Percentiles rank a stretch among this genome's conserved stretches.
Conservation (phyloP, 2,329 filamentous ascomycete species). For the Botrytis cinerea region DNA sequence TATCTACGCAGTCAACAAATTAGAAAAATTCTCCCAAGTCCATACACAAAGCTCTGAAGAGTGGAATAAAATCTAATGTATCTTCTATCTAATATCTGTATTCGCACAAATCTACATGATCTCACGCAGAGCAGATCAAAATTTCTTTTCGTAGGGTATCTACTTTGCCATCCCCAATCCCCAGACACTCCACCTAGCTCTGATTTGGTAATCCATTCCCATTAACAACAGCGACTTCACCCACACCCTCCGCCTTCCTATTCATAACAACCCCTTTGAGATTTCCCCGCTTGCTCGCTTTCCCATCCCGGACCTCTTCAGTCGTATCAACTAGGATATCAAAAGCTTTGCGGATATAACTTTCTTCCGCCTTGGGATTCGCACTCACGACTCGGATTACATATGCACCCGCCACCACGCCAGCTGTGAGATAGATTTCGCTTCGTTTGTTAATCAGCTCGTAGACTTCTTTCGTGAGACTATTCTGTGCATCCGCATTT, state of each 20-base stretch:
- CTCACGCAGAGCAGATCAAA: background rate
- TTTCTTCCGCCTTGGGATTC: conserved; percentile 68
- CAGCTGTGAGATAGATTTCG: conserved; percentile 80
- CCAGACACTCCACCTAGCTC: background rate
- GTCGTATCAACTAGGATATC: conserved; percentile 61
- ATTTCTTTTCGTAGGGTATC: background rate
- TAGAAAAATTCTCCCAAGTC: no score
- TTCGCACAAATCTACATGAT: background rate
- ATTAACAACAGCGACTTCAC: conserved; percentile 28
- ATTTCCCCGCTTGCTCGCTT: background rate
- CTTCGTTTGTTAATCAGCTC: conserved; percentile 72
- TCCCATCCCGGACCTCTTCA: conserved; percentile 38
- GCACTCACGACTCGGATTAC: conserved; percentile 81
- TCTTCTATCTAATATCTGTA: background rate
- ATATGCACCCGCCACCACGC: conserved; percentile 70
- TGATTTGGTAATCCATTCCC: conserved; percentile 26
- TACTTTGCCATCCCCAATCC: background rate
- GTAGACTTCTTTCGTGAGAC: conserved; percentile 72
- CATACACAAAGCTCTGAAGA: background rate
- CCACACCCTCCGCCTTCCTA: conserved; percentile 28
- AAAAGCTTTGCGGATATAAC: conserved; percentile 72
- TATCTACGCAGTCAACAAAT: no score
- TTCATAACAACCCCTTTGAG: conserved; percentile 22
- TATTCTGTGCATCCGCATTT: conserved; percentile 58
- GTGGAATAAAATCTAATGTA: background rate